Evolutionary conservation across 345 rosid species (phyloP), one percentile per base, ranked within the genome.

Genomic region (Hibiscus syriacus): DNA sequence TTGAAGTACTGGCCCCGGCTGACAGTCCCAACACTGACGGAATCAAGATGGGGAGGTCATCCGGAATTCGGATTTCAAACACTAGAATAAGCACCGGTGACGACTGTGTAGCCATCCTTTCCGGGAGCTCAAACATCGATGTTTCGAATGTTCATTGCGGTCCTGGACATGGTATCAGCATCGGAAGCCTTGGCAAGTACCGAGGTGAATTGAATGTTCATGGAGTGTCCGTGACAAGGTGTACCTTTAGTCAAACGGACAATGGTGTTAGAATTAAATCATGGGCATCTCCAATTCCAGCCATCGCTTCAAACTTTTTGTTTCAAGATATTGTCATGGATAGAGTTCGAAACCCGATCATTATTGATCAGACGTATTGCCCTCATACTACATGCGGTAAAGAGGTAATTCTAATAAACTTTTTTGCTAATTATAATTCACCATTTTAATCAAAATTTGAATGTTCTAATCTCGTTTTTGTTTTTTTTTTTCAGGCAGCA

Each of bases 161-260:
- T 20, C 86, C 84, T 4, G 74, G 86, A 26, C 86, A 83, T 17
- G 86, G 86, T 43, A 83, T 83, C 39, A 80, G 86, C 64, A 68
- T 83, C 2, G 86, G 86, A 11, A 83, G 86, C 69, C 68, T 78
- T 2, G 86, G 86, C 16, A 72, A 61, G 53, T 66, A 39, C 68
- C 67, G 58, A 5, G 68, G 78, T 7, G 84, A 80, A 3, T n/a
- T 73, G 27, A 72, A 78, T 20, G 78, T 74, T 43, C 32, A 39
- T 0, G 81, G 71, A 19, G 11, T 59, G 4, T 62, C 56, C 0
- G 82, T 73, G 0, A 76, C 8, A 4, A 49, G 72, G 4, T 68
- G 73, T 60, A 71, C 73, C 2, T n/a, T 76, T 10, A 20, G 6
- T 1, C 49, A 36, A n/a, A 62, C 76, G 6, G 52, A 57, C 5